Conservation (phyloP, 352 stramenopile species). For the Elongisporangium undulatum region DNA sequence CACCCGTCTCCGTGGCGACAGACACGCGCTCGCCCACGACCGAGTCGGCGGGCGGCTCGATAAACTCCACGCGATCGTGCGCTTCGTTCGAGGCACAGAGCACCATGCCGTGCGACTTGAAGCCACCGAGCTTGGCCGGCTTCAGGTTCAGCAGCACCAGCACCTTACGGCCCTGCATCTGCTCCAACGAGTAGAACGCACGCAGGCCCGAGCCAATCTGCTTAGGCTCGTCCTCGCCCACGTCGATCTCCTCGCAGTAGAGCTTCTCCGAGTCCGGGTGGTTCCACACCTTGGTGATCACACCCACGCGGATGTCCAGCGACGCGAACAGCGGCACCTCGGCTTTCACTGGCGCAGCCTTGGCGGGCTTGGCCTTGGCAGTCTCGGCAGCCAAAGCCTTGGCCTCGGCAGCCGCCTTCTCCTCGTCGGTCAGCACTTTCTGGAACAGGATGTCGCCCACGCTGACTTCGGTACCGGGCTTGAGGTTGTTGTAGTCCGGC, state of each 20-base stretch:
- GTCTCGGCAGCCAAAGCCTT: slow-evolving; percentile 35
- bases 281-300: slow-evolving; percentile 79
- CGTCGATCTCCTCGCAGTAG: slow-evolving; percentile 99
- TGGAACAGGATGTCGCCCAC: slow-evolving; percentile 95
- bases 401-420: slow-evolving; percentile 49
- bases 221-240: slow-evolving; percentile 92
- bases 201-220: slow-evolving; percentile 95
- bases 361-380: slow-evolving; percentile 25
- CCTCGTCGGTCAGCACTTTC: slow-evolving; percentile 83
- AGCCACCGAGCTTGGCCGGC: slow-evolving; percentile 94
- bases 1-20: slow-evolving; percentile 64
- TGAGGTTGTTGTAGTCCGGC: slow-evolving; percentile 90
- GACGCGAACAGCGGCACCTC: slow-evolving; percentile 64
- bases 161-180: slow-evolving; percentile 94
- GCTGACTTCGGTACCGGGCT: slow-evolving; percentile 82
- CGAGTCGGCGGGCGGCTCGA: slow-evolving; percentile 91
- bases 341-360: slow-evolving; percentile 42
- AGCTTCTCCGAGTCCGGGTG: slow-evolving; percentile 92
- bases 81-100: slow-evolving; percentile 89
- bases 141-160: slow-evolving; percentile 99
- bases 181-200: slow-evolving; percentile 92
- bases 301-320: slow-evolving; percentile 78
- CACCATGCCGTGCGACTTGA: slow-evolving; percentile 97
- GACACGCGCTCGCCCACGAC: slow-evolving; percentile 92
- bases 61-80: slow-evolving; percentile 92